phyloP scores from a whole-genome alignment of 2,329 filamentous ascomycete genomes.

The Nigrospora osmanthi region DNA sequence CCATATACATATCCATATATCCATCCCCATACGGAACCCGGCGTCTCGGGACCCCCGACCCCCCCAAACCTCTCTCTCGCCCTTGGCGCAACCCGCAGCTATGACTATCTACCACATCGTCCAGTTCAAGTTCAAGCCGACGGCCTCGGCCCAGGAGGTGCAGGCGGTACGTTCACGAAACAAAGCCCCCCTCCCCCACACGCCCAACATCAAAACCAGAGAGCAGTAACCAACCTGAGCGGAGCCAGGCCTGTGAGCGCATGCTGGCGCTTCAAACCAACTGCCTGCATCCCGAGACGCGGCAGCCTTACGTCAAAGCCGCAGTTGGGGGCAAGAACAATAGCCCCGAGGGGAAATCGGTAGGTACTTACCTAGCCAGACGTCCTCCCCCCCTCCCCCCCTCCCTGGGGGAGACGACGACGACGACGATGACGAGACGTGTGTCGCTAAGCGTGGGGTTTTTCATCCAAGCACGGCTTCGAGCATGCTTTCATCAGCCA shows the following conservation, averaged over 20 bases:
- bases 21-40: no score
- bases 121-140: constrained; percentile 17
- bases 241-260: constrained; percentile 16
- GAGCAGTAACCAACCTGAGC: not conserved
- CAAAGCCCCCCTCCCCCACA: no score
- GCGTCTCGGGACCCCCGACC: no score
- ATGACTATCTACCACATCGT: constrained; percentile 21
- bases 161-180: constrained; percentile 19
- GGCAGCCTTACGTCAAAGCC: constrained; percentile 50
- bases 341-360: constrained; percentile 52
- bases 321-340: constrained; percentile 52
- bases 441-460: not conserved
- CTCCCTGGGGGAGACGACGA: no score
- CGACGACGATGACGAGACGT: not conserved
- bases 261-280: constrained; percentile 41
- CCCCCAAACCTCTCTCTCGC: no score
- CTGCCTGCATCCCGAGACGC: constrained; percentile 52
- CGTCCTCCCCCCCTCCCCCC: no score
- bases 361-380: no score
- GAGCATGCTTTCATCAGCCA: constrained; percentile 61
- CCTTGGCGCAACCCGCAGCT: not conserved
- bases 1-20: no score
- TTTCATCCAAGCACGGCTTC: constrained; percentile 46
- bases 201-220: not conserved
- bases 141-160: constrained; percentile 16